phyloP scores from a whole-genome alignment of 352 stramenopile species.

The Globisporangium spinosum region DNA sequence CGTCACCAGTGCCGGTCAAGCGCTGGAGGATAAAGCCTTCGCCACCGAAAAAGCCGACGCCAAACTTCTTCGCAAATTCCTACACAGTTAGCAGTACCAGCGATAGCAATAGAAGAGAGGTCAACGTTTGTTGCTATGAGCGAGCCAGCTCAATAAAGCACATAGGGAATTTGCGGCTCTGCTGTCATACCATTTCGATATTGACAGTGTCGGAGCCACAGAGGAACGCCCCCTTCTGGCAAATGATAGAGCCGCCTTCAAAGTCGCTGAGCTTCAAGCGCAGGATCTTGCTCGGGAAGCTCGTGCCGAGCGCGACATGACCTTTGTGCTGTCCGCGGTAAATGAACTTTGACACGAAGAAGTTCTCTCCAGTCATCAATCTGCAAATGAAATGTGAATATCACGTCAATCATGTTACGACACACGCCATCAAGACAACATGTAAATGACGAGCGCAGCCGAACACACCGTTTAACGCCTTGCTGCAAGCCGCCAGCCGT shows the following conservation, averaged over 20 bases:
- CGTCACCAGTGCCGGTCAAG: slow-evolving; percentile 87
- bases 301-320: slow-evolving; percentile 88
- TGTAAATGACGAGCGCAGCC: neutral
- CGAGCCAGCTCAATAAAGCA: neutral
- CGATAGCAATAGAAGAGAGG: neutral
- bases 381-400: slow-evolving; percentile 18
- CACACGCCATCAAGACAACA: neutral
- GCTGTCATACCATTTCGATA: slow-evolving; percentile 80
- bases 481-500: slow-evolving; percentile 89
- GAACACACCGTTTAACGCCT: slow-evolving; percentile 77
- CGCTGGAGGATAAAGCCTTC: slow-evolving; percentile 94
- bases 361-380: slow-evolving; percentile 78
- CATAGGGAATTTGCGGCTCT: neutral
- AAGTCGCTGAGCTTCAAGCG: slow-evolving; percentile 88
- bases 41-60: slow-evolving; percentile 91
- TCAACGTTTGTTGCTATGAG: neutral
- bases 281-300: slow-evolving; percentile 89
- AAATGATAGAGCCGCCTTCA: slow-evolving; percentile 81
- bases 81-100: slow-evolving; percentile 24
- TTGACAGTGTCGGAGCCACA: slow-evolving; percentile 89
- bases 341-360: slow-evolving; percentile 74
- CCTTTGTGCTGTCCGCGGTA: slow-evolving; percentile 61
- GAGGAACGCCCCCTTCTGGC: slow-evolving; percentile 91
- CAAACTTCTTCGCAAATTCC: slow-evolving; percentile 90
- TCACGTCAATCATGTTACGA: neutral